phyloP scores from a whole-genome alignment of 495 filamentous ascomycete species.

The Lasiosphaeria miniovina region DNA sequence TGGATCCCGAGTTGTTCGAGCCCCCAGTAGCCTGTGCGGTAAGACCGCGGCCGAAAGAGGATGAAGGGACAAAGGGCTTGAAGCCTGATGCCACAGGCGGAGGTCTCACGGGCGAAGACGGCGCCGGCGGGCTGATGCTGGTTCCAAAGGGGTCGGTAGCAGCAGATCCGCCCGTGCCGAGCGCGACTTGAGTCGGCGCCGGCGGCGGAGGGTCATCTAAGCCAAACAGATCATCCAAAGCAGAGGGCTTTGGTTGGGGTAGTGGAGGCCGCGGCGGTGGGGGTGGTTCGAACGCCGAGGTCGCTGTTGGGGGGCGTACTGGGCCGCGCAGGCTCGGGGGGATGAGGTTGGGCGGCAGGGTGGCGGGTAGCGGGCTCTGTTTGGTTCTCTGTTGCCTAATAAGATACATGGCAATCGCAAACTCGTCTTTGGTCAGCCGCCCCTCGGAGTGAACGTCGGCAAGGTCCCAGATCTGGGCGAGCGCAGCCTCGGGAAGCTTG shows the following conservation, averaged over 20 bases:
- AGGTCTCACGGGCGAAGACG: constrained; percentile 51
- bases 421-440: constrained; percentile 80
- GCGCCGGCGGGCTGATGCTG: constrained; percentile 43
- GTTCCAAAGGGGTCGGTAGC: constrained; percentile 57
- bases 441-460: constrained; percentile 92
- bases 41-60: constrained; percentile 81
- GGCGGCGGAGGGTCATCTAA: constrained; percentile 65
- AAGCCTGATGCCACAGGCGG: constrained; percentile 57
- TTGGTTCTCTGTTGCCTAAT: constrained; percentile 82
- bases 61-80: constrained; percentile 88
- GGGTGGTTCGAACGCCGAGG: constrained; percentile 40
- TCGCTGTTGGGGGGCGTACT: constrained; percentile 47
- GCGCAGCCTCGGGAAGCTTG: constrained; percentile 78
- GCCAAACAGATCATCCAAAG: constrained; percentile 88
- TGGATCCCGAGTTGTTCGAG: constrained; percentile 50
- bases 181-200: constrained; percentile 56
- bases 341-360: constrained; percentile 74
- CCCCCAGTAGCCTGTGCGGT: constrained; percentile 75
- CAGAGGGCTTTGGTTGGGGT: constrained; percentile 58
- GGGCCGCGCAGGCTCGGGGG: constrained; percentile 85
- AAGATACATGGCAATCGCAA: constrained; percentile 96
- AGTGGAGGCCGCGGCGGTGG: constrained; percentile 50
- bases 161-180: constrained; percentile 68
- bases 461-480: constrained; percentile 97
- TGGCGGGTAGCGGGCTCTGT: constrained; percentile 65